phyloP scores from a whole-genome alignment of 2,329 filamentous ascomycete genomes.

The Aspergillus thermomutatus region DNA sequence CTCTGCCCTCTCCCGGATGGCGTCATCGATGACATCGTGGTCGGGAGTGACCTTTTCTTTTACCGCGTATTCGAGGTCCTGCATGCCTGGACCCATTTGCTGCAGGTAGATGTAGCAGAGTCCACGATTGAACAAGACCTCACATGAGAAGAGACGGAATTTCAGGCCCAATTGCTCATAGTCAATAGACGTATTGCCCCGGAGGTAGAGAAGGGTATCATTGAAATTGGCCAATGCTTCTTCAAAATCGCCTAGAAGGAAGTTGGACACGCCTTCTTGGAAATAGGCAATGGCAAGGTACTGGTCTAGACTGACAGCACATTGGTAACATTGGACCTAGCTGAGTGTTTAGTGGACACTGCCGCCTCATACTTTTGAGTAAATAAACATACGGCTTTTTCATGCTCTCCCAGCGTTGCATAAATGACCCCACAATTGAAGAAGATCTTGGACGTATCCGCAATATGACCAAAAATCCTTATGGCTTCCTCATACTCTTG shows the following conservation, averaged over 20 bases:
- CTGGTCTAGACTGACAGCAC: constrained; percentile 83
- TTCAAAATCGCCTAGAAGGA: constrained; percentile 93
- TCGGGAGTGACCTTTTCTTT: constrained; percentile 96
- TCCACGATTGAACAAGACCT: constrained; percentile 95
- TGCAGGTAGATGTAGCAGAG: constrained; percentile 97
- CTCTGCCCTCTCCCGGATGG: constrained; percentile 88
- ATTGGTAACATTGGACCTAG: constrained; percentile 92
- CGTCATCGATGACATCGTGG: constrained; percentile 97
- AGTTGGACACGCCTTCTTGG: constrained; percentile 97
- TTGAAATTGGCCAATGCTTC: constrained; percentile 98
- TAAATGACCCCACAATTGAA: constrained; percentile 99
- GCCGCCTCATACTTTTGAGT: not conserved
- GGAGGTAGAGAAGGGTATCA: constrained; percentile 88
- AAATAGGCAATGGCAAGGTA: constrained; percentile 98
- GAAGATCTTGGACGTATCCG: constrained; percentile 94
- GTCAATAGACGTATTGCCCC: constrained; percentile 96
- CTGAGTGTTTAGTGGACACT: constrained; percentile 12
- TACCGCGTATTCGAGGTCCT: constrained; percentile 83
- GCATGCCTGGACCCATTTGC: constrained; percentile 84
- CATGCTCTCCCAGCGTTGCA: constrained; percentile 92
- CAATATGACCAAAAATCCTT: constrained; percentile 76
- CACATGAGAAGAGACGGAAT: constrained; percentile 96
- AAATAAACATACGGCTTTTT: constrained; percentile 71
- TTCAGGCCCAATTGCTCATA: constrained; percentile 93
- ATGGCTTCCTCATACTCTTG: constrained; percentile 94